Evolutionary conservation across 495 filamentous ascomycete genomes (phyloP), one percentile per base, ranked within the genome.

Genomic region (Talaromyces liani): DNA sequence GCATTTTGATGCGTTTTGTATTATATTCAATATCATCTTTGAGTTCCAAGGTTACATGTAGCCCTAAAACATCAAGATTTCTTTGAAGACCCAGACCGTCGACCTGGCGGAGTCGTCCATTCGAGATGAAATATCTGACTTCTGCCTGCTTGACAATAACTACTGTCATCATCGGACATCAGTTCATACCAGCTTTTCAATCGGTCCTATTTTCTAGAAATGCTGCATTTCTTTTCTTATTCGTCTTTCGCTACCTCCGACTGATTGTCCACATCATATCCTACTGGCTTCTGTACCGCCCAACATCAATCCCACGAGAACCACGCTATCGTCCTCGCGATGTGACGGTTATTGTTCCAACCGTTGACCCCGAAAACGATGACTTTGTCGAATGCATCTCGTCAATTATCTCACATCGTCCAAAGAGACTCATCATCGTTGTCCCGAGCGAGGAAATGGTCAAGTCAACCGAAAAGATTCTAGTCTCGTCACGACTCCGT

Each of bases 301-400:
- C 76, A 3, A 66, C 76, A 6, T 69, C 70, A 2, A 75, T 78
- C 14, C 72, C 69, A 2, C 47, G 33, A 3, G 65, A 72, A 22
- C 76, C 78, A 8, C 72, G 59, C 16, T 75, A 79, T 65, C 71
- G 57, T 12, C 68, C 75, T 18, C 60, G 68, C 18, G 80, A 85
- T 66, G 82, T 85, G 65, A 83, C 82, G 2, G 79, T 84, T 54
- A 77, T 86, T 53, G 69, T 86, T 25, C 82, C 83, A 1, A 83
- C 80, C n/a, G 72, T 84, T 27, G 73, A 80, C 51, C 71, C 73
- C 0, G 24, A 60, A 0, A 69, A 68, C n/a, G 41, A n/a, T 0
- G 66, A 70, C 36, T 79, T 81, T 58, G 39, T 49, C 14, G 71
- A 74, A 16, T 75, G 73, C 27, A 24, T 82, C 8, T 24, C 33